phyloP scores from a whole-genome alignment of 257 asterid genomes.

The Solanum gandarillasii region DNA sequence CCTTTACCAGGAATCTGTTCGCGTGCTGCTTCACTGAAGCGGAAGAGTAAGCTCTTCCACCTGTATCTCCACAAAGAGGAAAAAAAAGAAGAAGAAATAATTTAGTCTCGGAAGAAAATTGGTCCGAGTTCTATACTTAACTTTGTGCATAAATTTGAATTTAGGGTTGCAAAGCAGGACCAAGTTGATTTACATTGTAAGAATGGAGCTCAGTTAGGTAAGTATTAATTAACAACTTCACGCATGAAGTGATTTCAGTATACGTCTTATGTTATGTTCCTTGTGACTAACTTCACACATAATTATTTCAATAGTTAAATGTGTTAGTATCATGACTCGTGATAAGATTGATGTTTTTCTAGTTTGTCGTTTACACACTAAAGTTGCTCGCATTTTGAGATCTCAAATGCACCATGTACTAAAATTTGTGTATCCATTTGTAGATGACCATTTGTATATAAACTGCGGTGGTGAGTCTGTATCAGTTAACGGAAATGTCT shows the following conservation, averaged over 20 bases:
- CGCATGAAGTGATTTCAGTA: background rate
- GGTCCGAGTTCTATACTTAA: background rate
- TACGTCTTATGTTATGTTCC: background rate
- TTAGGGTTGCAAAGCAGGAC: background rate
- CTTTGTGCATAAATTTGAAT: background rate
- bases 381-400: background rate
- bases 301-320: background rate
- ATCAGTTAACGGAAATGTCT: background rate
- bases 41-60: background rate
- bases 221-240: background rate
- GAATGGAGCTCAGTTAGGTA: background rate
- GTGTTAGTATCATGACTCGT: background rate
- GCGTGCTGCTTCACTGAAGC: background rate
- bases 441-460: slow-evolving; percentile 5
- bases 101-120: background rate
- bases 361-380: background rate
- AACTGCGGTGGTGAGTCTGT: slow-evolving; percentile 8
- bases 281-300: background rate
- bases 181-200: background rate
- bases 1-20: background rate
- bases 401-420: background rate
- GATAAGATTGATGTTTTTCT: background rate
- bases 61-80: background rate
- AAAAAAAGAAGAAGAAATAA: background rate
- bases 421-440: background rate